Evolutionary conservation across 2,329 filamentous ascomycete genomes (phyloP), one percentile per base, ranked within the genome.

Genomic region (Penicillium palitans): DNA sequence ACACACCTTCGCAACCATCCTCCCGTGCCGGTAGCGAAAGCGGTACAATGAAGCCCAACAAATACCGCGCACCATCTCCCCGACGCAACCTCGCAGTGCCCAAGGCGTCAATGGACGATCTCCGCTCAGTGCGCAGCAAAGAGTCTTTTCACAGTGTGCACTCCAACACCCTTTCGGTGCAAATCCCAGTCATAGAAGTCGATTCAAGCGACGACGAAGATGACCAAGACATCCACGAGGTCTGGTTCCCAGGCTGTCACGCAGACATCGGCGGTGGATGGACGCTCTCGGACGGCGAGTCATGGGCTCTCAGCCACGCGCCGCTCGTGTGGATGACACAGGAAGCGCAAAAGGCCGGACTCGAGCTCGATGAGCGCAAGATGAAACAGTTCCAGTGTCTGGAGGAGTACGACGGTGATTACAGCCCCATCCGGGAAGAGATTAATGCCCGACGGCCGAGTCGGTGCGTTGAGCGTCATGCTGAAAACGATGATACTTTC

Each of bases 251-350:
- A 0, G 90, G 90, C 9, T 87, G 87, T 12, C 90, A 96, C 62
- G 90, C 85, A 2, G 90, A 93, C 61, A 86, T 93, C 31, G 90
- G 90, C 1, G 90, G 90, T 10, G 90, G 90, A 0, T 92, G 89
- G 90, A 83, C 84, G 50, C 75, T 84, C 0, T 72, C 78, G 0
- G 78, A 79, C 1, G 81, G 79, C 25, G 89, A 90, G 68, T 64
- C 73, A 29, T 78, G 77, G 63, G 81, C 87, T 8, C 79, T 89
- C 25, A 89, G 86, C 62, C 87, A 90, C 65, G 81, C 87, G 1
- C 87, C 88, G 0, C 78, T 90, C 2, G 83, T 87, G 0, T 90
- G 88, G 83, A 90, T 91, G 82, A 83, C 90, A 0, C 78, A 83
- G 37, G 85, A 87, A 72, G 84, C 85, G 1, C 78, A 81, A 58